Percentiles rank a stretch among this genome's conserved stretches.
Conservation (phyloP, 1,284 basidiomycete genomes). For the Schizopora paradoxa region DNA sequence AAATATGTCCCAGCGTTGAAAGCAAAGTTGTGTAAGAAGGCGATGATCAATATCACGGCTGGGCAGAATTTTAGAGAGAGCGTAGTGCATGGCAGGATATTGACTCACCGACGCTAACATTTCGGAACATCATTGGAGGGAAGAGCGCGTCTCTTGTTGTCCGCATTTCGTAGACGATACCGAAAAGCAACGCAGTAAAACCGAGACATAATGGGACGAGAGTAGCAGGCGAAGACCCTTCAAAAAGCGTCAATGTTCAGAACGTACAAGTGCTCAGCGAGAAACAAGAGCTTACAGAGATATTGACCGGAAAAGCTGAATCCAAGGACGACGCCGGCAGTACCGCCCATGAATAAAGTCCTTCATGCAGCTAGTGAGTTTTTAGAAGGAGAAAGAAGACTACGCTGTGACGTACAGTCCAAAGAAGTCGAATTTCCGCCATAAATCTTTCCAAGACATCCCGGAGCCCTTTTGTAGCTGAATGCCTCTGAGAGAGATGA, state of each 20-base stretch:
- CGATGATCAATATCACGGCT: slow-evolving; percentile 63
- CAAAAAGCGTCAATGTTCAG: slow-evolving; percentile 11
- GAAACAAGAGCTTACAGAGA: slow-evolving; percentile 51
- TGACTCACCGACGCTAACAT: slow-evolving; percentile 51
- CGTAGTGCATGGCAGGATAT: background rate
- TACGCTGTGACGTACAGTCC: slow-evolving; percentile 52
- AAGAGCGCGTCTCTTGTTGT: slow-evolving; percentile 68
- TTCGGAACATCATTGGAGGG: slow-evolving; percentile 55
- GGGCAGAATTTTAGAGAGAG: slow-evolving; percentile 21
- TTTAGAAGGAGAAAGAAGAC: slow-evolving; percentile 19
- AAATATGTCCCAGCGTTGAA: slow-evolving; percentile 82
- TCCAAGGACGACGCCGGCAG: slow-evolving; percentile 66
- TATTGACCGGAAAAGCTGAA: slow-evolving; percentile 65
- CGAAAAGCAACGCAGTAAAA: slow-evolving; percentile 45
- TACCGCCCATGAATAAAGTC: slow-evolving; percentile 67
- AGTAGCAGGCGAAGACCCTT: slow-evolving; percentile 60
- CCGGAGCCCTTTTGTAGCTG: slow-evolving; percentile 38
- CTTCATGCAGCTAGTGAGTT: slow-evolving; percentile 33
- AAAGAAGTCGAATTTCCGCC: slow-evolving; percentile 61
- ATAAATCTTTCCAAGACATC: slow-evolving; percentile 51
- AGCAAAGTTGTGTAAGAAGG: slow-evolving; percentile 73
- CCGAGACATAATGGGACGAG: slow-evolving; percentile 56
- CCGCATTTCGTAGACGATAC: slow-evolving; percentile 57
- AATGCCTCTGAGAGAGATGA: slow-evolving; percentile 52
- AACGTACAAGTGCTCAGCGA: slow-evolving; percentile 10